These are phyloP conservation scores for Microthlaspi erraticum DNA, from an alignment of 345 rosid genomes.

Conservation along the genomic window DNA sequence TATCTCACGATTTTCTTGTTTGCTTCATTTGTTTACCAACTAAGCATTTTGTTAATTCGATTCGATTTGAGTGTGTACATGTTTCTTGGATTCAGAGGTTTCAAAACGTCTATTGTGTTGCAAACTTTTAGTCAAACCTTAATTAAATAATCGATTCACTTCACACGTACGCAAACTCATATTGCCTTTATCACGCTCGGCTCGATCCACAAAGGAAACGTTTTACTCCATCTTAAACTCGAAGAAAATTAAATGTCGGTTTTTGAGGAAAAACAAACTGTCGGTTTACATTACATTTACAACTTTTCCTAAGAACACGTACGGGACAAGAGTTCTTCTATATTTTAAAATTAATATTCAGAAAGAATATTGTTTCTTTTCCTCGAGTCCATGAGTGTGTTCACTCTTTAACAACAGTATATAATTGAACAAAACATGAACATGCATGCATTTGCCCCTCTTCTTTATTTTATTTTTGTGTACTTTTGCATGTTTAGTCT, in stretches of 20 bases:
- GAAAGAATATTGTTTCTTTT: not conserved
- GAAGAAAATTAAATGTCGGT: not conserved
- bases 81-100: slow-evolving; percentile 26
- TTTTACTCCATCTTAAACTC: not conserved
- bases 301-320: not conserved
- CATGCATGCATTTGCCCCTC: slow-evolving; percentile 33
- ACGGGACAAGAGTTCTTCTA: not conserved
- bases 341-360: not conserved
- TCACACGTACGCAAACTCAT: slow-evolving; percentile 36
- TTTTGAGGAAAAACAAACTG: not conserved
- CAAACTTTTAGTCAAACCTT: slow-evolving; percentile 27
- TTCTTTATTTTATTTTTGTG: slow-evolving; percentile 21
- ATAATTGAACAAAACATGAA: slow-evolving; percentile 25
- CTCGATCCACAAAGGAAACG: slow-evolving; percentile 6
- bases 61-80: slow-evolving; percentile 28
- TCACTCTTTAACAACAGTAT: not conserved
- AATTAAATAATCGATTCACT: slow-evolving; percentile 18
- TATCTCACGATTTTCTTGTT: slow-evolving; percentile 1
- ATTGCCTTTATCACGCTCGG: not conserved
- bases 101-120: slow-evolving; percentile 9
- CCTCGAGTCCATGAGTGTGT: slow-evolving; percentile 18
- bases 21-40: slow-evolving; percentile 9
- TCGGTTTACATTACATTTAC: slow-evolving; percentile 22
- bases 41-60: not conserved
- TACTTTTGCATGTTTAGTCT: slow-evolving; percentile 30